These are phyloP conservation scores for Parathielavia appendiculata DNA, from an alignment of 495 filamentous ascomycete species.

Conservation along the genomic window DNA sequence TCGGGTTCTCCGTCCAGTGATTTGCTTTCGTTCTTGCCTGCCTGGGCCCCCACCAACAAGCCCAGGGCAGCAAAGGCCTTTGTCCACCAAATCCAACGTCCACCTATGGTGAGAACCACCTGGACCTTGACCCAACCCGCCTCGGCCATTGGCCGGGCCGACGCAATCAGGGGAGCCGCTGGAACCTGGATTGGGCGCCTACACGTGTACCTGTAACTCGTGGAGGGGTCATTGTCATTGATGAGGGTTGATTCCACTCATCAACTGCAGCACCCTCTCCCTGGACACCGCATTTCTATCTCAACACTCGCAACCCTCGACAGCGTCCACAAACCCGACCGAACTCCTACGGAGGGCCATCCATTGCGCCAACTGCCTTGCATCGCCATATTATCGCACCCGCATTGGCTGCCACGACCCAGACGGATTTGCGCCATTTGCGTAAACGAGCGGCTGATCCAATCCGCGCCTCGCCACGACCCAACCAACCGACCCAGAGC, in stretches of 20 bases:
- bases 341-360: no score
- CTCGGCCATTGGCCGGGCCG: conserved; percentile 10
- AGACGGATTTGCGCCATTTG: neutral
- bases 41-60: no score
- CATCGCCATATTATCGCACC: neutral
- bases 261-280: neutral
- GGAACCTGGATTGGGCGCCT: conserved; percentile 3
- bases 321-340: neutral
- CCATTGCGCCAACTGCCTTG: neutral
- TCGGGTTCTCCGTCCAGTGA: no score
- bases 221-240: no score
- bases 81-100: neutral
- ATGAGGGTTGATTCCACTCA: neutral
- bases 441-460: conserved; percentile 1
- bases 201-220: neutral
- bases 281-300: neutral
- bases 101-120: conserved; percentile 1
- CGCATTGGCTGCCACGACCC: neutral
- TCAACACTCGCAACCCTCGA: neutral
- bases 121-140: neutral
- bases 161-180: conserved; percentile 10
- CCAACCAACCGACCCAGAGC: neutral
- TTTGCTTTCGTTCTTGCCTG: no score
- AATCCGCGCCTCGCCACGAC: neutral
- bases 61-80: neutral